Conservation (phyloP, 2,329 filamentous ascomycete species). For the Neofusicoccum sp. region DNA sequence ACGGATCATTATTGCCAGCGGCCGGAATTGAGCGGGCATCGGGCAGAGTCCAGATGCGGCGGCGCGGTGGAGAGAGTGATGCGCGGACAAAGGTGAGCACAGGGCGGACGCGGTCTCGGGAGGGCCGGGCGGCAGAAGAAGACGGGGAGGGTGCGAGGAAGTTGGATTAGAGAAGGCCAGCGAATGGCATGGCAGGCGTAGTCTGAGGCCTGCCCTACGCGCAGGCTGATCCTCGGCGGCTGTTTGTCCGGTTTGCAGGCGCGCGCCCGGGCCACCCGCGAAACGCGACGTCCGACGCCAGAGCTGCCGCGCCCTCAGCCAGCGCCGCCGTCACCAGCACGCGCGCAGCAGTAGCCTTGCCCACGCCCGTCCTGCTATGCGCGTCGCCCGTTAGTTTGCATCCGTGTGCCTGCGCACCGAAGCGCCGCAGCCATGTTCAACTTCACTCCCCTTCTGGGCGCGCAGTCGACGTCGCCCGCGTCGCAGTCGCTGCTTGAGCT, state of each 20-base stretch:
- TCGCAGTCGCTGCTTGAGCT: slow-evolving; percentile 96
- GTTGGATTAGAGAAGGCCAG: slow-evolving; percentile 6
- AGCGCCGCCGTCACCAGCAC: slow-evolving; percentile 2
- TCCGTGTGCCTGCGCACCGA: slow-evolving; percentile 9
- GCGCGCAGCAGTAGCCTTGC: slow-evolving; percentile 13
- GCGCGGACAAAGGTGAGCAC: too few relatives aligned
- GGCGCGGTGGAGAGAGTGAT: neutral
- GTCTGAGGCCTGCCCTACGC: neutral
- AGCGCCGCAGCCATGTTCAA: slow-evolving; percentile 71
- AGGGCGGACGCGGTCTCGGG: neutral
- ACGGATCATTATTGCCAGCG: neutral
- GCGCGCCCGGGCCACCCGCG: neutral
- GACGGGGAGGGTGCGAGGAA: neutral
- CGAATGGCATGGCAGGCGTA: slow-evolving; percentile 3
- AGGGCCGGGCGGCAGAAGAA: neutral
- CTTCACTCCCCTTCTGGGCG: slow-evolving; percentile 88
- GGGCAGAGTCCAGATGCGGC: neutral
- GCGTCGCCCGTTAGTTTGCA: neutral
- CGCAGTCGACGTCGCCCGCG: slow-evolving; percentile 79
- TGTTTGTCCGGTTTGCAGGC: slow-evolving; percentile 4
- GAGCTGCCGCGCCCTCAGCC: neutral
- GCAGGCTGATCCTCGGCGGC: neutral
- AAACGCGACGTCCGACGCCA: neutral
- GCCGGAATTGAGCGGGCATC: neutral
- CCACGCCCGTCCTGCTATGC: slow-evolving; percentile 5